These are phyloP conservation scores for Zymoseptoria ardabiliae DNA, from an alignment of 2,329 filamentous ascomycete species.

Conservation along the genomic window DNA sequence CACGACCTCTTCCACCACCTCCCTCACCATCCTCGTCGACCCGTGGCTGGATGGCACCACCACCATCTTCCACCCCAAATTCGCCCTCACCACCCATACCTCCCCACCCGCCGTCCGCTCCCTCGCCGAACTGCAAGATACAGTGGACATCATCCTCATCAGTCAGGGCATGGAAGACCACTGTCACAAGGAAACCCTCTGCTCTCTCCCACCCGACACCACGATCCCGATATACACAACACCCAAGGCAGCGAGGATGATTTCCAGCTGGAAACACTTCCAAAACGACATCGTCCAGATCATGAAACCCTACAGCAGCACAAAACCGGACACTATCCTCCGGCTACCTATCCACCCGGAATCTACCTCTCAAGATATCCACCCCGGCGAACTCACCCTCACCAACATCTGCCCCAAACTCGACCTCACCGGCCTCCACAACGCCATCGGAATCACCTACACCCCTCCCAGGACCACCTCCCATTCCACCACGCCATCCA, in stretches of 20 bases:
- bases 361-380: slow-evolving; percentile 44
- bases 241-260: slow-evolving; percentile 56
- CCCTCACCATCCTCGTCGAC: slow-evolving; percentile 62
- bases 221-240: slow-evolving; percentile 60
- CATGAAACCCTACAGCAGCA: slow-evolving; percentile 37
- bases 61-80: slow-evolving; percentile 52
- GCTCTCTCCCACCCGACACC: slow-evolving; percentile 50
- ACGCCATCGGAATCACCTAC: slow-evolving; percentile 66
- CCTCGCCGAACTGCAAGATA: slow-evolving; percentile 45
- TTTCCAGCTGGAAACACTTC: slow-evolving; percentile 63
- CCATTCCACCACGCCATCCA: neutral
- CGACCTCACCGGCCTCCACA: slow-evolving; percentile 55
- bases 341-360: slow-evolving; percentile 45
- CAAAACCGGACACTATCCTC: slow-evolving; percentile 34
- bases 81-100: slow-evolving; percentile 54
- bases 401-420: slow-evolving; percentile 55
- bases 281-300: slow-evolving; percentile 40
- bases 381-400: slow-evolving; percentile 63
- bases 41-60: slow-evolving; percentile 61
- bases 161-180: slow-evolving; percentile 61
- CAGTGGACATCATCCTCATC: slow-evolving; percentile 51
- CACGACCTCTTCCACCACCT: slow-evolving; percentile 22
- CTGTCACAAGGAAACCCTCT: slow-evolving; percentile 62
- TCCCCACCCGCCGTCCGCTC: slow-evolving; percentile 51
- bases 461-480: slow-evolving; percentile 46